phyloP scores from a whole-genome alignment of 2,329 filamentous ascomycete genomes.

The Colletotrichum paranaense region DNA sequence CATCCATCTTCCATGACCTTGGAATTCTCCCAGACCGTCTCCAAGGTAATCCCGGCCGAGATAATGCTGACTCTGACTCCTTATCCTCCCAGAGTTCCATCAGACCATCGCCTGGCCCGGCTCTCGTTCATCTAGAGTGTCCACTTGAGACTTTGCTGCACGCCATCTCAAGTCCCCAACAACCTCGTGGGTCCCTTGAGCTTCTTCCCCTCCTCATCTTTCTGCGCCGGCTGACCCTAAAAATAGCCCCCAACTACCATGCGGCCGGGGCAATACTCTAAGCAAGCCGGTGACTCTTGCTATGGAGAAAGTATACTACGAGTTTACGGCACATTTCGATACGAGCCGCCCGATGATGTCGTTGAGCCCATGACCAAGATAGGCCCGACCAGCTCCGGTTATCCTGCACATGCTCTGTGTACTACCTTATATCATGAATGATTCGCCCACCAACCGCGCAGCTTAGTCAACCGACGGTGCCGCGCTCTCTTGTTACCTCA shows the following conservation, averaged over 20 bases:
- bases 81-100: not conserved
- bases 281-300: not conserved
- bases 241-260: conserved; percentile 25
- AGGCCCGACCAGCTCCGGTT: not conserved
- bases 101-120: conserved; percentile 19
- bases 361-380: not conserved
- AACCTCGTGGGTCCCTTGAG: not conserved
- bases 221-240: conserved; percentile 8
- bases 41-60: conserved; percentile 1
- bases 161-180: not conserved
- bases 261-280: not conserved
- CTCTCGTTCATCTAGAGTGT: conserved; percentile 13
- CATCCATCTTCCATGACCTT: conserved; percentile 28
- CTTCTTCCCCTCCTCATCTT: not conserved
- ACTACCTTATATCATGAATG: not conserved
- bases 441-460: conserved; percentile 19
- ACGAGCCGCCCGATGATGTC: not conserved
- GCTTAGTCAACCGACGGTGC: not conserved
- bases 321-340: not conserved
- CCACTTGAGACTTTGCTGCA: not conserved
- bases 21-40: not conserved
- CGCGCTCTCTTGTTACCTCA: not conserved
- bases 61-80: conserved; percentile 4
- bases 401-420: not conserved
- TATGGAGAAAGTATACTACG: not conserved